Conservation (phyloP, 2,329 filamentous ascomycete genomes). For the Neopestalotiopsis clavispora region DNA sequence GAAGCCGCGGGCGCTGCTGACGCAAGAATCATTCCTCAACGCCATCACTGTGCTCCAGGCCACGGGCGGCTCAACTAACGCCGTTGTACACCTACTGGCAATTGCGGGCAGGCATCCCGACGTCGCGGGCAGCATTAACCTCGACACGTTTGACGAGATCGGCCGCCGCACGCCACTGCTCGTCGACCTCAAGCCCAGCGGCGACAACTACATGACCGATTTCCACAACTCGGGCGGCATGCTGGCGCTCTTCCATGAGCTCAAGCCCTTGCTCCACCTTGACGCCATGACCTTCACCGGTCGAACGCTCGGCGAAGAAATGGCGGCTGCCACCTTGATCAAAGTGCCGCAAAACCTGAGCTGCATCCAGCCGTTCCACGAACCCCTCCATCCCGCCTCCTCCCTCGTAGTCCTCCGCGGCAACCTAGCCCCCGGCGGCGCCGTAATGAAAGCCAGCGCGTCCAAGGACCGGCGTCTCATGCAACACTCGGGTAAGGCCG, state of each 20-base stretch:
- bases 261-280: slow-evolving; percentile 79
- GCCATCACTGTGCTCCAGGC: slow-evolving; percentile 87
- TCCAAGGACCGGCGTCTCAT: slow-evolving; percentile 71
- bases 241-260: slow-evolving; percentile 77
- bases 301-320: slow-evolving; percentile 79
- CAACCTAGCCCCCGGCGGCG: slow-evolving; percentile 82
- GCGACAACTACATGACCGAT: slow-evolving; percentile 88
- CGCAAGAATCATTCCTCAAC: slow-evolving; percentile 79
- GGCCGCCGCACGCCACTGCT: slow-evolving; percentile 80
- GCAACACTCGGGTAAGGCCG: slow-evolving; percentile 49
- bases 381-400: slow-evolving; percentile 73
- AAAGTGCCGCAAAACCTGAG: slow-evolving; percentile 40
- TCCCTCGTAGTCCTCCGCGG: slow-evolving; percentile 83
- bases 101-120: slow-evolving; percentile 77
- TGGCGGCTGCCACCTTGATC: slow-evolving; percentile 71
- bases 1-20: slow-evolving; percentile 72
- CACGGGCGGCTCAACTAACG: slow-evolving; percentile 84
- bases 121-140: slow-evolving; percentile 66
- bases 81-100: slow-evolving; percentile 83
- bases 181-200: slow-evolving; percentile 84
- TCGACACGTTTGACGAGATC: slow-evolving; percentile 81
- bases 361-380: slow-evolving; percentile 69
- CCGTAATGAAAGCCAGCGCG: slow-evolving; percentile 90
- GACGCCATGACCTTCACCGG: slow-evolving; percentile 83
- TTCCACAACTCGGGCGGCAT: slow-evolving; percentile 89